phyloP scores from a whole-genome alignment of 768 basidiomycete species.

The Scleroderma bovista region DNA sequence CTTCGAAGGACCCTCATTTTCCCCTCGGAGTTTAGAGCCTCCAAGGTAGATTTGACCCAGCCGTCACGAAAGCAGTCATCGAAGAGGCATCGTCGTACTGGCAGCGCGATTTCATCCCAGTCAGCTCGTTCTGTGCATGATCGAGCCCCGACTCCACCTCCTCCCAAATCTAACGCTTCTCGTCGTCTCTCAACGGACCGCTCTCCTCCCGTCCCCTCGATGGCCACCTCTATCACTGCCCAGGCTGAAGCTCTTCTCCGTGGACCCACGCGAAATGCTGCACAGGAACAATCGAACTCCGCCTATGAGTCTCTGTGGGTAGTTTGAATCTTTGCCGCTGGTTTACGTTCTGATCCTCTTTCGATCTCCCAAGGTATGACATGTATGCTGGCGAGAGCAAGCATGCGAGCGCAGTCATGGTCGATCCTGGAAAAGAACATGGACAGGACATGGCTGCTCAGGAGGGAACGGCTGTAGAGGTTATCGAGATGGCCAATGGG shows the following conservation, averaged over 20 bases:
- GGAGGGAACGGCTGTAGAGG: conserved; percentile 63
- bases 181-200: conserved; percentile 63
- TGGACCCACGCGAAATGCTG: conserved; percentile 32
- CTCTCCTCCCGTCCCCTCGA: conserved; percentile 64
- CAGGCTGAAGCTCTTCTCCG: conserved; percentile 37
- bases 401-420: conserved; percentile 29
- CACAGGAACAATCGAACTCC: conserved; percentile 62
- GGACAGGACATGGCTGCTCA: conserved; percentile 24
- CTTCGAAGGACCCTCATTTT: conserved; percentile 78
- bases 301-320: conserved; percentile 77
- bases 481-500: conserved; percentile 82
- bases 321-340: conserved; percentile 9
- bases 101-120: conserved; percentile 50
- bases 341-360: conserved; percentile 13
- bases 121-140: conserved; percentile 77
- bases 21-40: conserved; percentile 58
- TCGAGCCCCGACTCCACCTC: conserved; percentile 82
- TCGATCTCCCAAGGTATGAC: conserved; percentile 56
- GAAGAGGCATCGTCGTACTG: conserved; percentile 50
- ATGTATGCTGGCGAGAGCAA: conserved; percentile 67
- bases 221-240: conserved; percentile 47
- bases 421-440: conserved; percentile 26
- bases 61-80: conserved; percentile 49
- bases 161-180: conserved; percentile 48
- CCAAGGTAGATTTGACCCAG: conserved; percentile 51